Conservation (phyloP, 495 filamentous ascomycete species). For the Aspergillus conjunctus region DNA sequence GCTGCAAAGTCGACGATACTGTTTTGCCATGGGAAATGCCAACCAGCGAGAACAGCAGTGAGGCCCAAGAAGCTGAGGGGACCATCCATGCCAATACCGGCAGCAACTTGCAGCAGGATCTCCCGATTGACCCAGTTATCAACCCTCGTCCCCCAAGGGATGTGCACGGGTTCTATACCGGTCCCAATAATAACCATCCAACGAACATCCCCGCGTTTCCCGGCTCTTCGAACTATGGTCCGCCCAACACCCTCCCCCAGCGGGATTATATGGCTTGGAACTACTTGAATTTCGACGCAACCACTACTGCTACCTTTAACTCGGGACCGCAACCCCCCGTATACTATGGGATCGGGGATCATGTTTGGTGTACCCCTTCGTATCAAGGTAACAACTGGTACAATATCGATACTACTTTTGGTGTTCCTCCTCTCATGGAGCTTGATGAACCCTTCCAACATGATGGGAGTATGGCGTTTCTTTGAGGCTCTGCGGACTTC, state of each 20-base stretch:
- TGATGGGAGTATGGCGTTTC: constrained; percentile 10
- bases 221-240: neutral
- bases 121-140: neutral
- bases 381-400: neutral
- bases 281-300: neutral
- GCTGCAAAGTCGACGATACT: constrained; percentile 29
- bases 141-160: neutral
- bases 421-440: neutral
- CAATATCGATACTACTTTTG: constrained; percentile 6
- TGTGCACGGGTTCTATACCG: no score
- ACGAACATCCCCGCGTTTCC: neutral
- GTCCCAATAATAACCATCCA: neutral
- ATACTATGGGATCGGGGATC: no score
- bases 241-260: neutral
- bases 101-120: neutral
- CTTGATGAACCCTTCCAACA: neutral
- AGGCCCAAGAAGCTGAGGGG: neutral
- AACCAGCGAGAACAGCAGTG: neutral
- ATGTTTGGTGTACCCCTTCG: neutral
- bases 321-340: neutral
- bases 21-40: constrained; percentile 36
- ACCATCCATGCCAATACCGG: neutral
- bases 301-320: neutral
- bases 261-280: neutral
- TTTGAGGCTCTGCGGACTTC: neutral